Conservation (phyloP, 2,329 filamentous ascomycete species). For the Botrytis fragariae region DNA sequence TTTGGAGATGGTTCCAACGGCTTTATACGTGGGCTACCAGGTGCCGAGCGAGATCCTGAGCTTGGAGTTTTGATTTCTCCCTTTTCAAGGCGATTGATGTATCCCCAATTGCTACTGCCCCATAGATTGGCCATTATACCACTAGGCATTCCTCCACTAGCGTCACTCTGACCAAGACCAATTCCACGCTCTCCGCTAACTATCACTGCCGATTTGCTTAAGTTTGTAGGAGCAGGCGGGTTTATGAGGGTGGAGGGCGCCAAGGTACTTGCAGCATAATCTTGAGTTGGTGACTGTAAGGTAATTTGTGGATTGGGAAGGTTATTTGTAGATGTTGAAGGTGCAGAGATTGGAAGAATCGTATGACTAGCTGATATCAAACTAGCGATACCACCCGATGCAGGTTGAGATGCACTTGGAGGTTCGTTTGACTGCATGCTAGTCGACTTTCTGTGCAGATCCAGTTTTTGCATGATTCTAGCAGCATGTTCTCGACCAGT, state of each 20-base stretch:
- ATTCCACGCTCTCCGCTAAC: slow-evolving; percentile 75
- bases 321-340: slow-evolving; percentile 38
- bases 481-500: slow-evolving; percentile 77
- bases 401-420: slow-evolving; percentile 38
- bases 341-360: slow-evolving; percentile 61
- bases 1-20: slow-evolving; percentile 33
- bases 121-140: slow-evolving; percentile 91
- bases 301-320: slow-evolving; percentile 40
- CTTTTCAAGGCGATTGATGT: slow-evolving; percentile 58
- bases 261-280: slow-evolving; percentile 58
- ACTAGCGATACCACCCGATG: slow-evolving; percentile 69
- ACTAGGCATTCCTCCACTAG: slow-evolving; percentile 70
- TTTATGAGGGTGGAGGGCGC: slow-evolving; percentile 81
- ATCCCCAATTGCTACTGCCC: slow-evolving; percentile 83
- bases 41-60: slow-evolving; percentile 27
- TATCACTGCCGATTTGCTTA: slow-evolving; percentile 82
- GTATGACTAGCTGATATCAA: slow-evolving; percentile 83
- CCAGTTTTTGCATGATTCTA: slow-evolving; percentile 88
- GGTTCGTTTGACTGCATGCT: slow-evolving; percentile 41
- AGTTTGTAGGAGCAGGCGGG: slow-evolving; percentile 76
- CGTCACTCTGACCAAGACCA: slow-evolving; percentile 57
- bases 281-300: slow-evolving; percentile 41
- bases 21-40: slow-evolving; percentile 31
- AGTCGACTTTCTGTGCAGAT: slow-evolving; percentile 77
- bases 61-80: slow-evolving; percentile 46